These are phyloP conservation scores for Trematosphaeria pertusa DNA, from an alignment of 2,329 filamentous ascomycete genomes.

Conservation along the genomic window DNA sequence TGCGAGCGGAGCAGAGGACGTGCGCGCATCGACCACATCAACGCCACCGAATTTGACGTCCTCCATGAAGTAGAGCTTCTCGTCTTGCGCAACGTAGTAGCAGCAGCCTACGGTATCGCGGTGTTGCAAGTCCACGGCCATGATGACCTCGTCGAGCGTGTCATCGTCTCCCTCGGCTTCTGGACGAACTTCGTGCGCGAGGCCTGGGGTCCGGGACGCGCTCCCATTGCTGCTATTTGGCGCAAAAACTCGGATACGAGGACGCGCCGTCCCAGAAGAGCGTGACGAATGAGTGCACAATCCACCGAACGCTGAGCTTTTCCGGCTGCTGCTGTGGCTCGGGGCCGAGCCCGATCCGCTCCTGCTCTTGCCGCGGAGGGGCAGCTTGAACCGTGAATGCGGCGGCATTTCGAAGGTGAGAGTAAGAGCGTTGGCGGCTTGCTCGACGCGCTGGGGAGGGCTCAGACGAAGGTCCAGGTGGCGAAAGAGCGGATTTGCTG, in stretches of 20 bases:
- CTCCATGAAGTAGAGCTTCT: slow-evolving; percentile 76
- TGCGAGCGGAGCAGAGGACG: slow-evolving; percentile 20
- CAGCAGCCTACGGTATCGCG: slow-evolving; percentile 79
- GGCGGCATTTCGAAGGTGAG: slow-evolving; percentile 19
- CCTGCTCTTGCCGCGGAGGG: slow-evolving; percentile 17
- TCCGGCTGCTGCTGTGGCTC: slow-evolving; percentile 14
- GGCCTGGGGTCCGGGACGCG: no score
- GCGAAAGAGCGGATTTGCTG: no score
- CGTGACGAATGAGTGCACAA: slow-evolving; percentile 17
- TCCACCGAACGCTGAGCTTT: slow-evolving; percentile 9
- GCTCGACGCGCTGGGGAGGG: no score
- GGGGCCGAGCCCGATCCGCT: slow-evolving; percentile 17
- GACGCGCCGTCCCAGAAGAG: slow-evolving; percentile 15
- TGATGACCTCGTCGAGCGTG: slow-evolving; percentile 71
- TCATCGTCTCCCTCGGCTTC: slow-evolving; percentile 53
- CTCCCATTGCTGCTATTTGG: background rate
- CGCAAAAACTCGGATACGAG: slow-evolving; percentile 1
- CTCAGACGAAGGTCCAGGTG: no score
- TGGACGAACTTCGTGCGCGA: no score
- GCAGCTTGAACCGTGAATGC: slow-evolving; percentile 10
- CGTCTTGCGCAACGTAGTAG: slow-evolving; percentile 76
- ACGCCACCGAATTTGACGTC: slow-evolving; percentile 74
- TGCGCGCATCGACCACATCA: slow-evolving; percentile 62
- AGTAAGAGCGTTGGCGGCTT: background rate
- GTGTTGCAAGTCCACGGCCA: slow-evolving; percentile 80